Evolutionary conservation across 2,329 filamentous ascomycete species (phyloP).

Genomic region (Aspergillus hortae): DNA sequence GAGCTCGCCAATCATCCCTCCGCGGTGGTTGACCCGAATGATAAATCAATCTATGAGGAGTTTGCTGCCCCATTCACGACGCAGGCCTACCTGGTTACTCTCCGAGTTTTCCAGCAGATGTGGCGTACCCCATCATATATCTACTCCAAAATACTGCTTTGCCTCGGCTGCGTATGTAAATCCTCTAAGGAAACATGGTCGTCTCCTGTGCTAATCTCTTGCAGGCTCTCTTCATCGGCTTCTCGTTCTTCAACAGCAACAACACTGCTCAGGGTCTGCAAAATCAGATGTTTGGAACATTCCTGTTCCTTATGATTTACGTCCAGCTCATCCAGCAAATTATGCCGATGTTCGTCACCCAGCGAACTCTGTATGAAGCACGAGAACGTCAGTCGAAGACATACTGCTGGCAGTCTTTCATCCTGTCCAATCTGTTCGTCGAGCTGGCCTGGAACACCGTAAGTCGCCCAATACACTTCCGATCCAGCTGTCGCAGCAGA

Average conservation of each 20-base stretch:
- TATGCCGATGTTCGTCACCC: constrained; percentile 55
- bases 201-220: not conserved
- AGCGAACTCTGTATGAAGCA: constrained; percentile 55
- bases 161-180: constrained; percentile 48
- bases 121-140: constrained; percentile 86
- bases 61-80: constrained; percentile 59
- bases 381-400: constrained; percentile 61
- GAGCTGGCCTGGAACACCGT: constrained; percentile 60
- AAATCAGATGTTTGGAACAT: constrained; percentile 84
- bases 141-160: constrained; percentile 73
- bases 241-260: constrained; percentile 69
- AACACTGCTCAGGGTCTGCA: constrained; percentile 76
- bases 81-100: constrained; percentile 63
- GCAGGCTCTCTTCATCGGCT: constrained; percentile 68
- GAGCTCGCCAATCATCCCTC: constrained; percentile 37
- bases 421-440: constrained; percentile 64
- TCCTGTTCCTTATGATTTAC: constrained; percentile 77
- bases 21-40: constrained; percentile 38
- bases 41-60: constrained; percentile 40
- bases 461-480: not conserved
- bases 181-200: not conserved
- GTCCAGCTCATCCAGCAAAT: constrained; percentile 50
- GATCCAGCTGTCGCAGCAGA: no score
- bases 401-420: constrained; percentile 69
- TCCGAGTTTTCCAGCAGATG: constrained; percentile 80